Evolutionary conservation across 768 basidiomycete species (phyloP).

Genomic region (Panus rudis): DNA sequence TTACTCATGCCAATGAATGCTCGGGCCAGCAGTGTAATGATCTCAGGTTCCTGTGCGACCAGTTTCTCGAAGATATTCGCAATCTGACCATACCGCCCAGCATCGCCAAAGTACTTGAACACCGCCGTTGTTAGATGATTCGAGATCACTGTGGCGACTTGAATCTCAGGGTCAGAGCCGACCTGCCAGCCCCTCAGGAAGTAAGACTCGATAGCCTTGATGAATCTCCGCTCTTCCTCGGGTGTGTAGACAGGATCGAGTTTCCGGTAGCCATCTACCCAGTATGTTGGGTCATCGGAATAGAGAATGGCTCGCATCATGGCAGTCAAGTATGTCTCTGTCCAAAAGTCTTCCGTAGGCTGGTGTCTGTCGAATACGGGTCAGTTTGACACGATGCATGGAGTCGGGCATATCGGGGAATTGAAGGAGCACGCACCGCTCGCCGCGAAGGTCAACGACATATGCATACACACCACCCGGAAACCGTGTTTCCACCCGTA

Average conservation of each 20-base stretch:
- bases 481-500: constrained; percentile 96
- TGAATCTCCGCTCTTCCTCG: constrained; percentile 85
- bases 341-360: constrained; percentile 90
- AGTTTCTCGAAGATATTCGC: constrained; percentile 95
- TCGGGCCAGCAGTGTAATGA: constrained; percentile 77
- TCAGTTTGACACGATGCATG: neutral
- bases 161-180: constrained; percentile 97
- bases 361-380: constrained; percentile 54
- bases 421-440: constrained; percentile 54
- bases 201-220: constrained; percentile 83
- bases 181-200: constrained; percentile 98
- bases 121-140: constrained; percentile 94
- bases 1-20: constrained; percentile 97
- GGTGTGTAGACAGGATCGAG: constrained; percentile 88
- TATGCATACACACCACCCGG: constrained; percentile 96
- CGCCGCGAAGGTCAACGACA: constrained; percentile 88
- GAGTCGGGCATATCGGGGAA: neutral
- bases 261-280: constrained; percentile 89
- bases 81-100: constrained; percentile 77
- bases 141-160: constrained; percentile 93
- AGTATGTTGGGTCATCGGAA: constrained; percentile 90
- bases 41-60: constrained; percentile 78
- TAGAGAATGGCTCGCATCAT: constrained; percentile 88
- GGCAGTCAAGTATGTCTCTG: constrained; percentile 95
- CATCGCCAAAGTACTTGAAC: constrained; percentile 95